Evolutionary conservation across 805 yeast genomes (phyloP).

Genomic region (Cyberlindnera euphorbiae): DNA sequence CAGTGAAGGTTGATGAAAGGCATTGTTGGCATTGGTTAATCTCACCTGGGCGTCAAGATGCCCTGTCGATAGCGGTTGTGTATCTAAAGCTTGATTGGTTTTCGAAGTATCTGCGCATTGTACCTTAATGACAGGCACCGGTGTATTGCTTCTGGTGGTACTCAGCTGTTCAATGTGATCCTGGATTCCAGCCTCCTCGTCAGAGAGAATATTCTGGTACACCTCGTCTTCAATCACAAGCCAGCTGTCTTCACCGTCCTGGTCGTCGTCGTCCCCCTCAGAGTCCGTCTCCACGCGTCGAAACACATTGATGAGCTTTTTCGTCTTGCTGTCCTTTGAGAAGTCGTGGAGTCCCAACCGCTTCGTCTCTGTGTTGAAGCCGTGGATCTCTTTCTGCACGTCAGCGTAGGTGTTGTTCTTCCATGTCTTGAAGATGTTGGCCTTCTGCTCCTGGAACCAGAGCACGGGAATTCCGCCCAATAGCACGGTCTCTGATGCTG

Average conservation of each 20-base stretch:
- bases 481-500: slow-evolving; percentile 42
- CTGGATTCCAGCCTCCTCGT: not conserved
- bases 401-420: slow-evolving; percentile 7
- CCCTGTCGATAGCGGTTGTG: no score
- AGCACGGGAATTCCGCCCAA: slow-evolving; percentile 56
- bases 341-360: slow-evolving; percentile 7
- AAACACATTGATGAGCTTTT: slow-evolving; percentile 7
- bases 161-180: no score
- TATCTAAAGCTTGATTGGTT: no score
- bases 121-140: no score
- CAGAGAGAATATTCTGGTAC: slow-evolving; percentile 2
- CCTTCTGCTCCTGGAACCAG: slow-evolving; percentile 43
- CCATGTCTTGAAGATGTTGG: slow-evolving; percentile 23
- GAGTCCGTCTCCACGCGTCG: slow-evolving; percentile 5
- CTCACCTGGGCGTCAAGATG: no score
- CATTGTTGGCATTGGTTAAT: no score
- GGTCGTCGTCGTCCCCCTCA: slow-evolving; percentile 3
- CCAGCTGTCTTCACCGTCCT: slow-evolving; percentile 3
- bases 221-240: slow-evolving; percentile 3
- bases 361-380: slow-evolving; percentile 3
- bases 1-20: no score
- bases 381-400: slow-evolving; percentile 4
- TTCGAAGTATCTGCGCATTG: no score
- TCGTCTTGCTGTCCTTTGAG: slow-evolving; percentile 2
- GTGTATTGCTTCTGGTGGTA: no score